Percentiles rank a stretch among this genome's conserved stretches.
Evolutionary conservation across 305 asterid species (phyloP).

Genomic region (Fraxinus sp.): DNA sequence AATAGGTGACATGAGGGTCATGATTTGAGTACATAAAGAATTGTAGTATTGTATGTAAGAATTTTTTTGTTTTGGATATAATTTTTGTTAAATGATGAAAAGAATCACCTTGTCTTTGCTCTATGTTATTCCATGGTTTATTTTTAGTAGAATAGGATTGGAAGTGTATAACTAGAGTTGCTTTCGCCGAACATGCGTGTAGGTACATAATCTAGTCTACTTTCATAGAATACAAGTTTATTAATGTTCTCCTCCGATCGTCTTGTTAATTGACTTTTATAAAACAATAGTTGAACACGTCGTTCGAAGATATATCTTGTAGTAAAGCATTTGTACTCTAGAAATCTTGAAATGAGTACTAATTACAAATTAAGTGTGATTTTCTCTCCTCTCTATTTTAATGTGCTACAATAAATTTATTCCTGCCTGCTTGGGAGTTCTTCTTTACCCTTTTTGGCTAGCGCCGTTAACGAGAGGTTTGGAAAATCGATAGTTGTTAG

Average conservation of each 20-base stretch:
- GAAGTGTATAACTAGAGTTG: not conserved
- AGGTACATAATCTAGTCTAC: not conserved
- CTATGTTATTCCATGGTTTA: not conserved
- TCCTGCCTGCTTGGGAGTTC: not conserved
- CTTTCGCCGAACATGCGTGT: not conserved
- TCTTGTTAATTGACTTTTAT: not conserved
- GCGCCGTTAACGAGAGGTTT: no score
- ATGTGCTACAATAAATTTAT: not conserved
- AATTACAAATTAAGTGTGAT: not conserved
- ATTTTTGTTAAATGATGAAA: not conserved
- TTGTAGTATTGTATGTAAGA: conserved; percentile 23
- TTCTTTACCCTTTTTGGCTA: no score
- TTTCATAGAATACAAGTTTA: not conserved
- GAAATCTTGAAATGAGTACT: not conserved
- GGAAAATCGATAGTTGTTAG: no score
- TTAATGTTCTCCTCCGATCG: not conserved
- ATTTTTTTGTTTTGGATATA: conserved; percentile 24
- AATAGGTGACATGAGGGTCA: not conserved
- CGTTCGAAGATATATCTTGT: not conserved
- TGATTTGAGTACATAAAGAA: conserved; percentile 20
- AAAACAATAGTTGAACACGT: not conserved
- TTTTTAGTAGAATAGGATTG: not conserved
- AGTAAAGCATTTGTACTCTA: not conserved
- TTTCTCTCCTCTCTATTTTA: not conserved
- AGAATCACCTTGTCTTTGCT: not conserved